These are phyloP conservation scores for Kuraishia hungarica DNA, from an alignment of 805 yeast genomes.

Conservation along the genomic window DNA sequence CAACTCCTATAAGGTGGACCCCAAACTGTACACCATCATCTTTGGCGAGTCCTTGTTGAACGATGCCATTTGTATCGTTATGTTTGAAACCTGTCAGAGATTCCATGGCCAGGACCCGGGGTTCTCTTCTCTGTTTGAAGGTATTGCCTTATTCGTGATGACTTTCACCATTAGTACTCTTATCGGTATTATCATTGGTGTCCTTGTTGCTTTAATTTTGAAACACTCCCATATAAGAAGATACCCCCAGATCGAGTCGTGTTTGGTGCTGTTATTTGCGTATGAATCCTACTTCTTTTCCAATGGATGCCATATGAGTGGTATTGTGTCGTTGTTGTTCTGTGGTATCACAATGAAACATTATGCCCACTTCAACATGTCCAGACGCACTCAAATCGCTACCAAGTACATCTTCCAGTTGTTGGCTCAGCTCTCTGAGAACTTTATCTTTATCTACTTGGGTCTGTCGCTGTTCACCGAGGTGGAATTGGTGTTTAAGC, in stretches of 20 bases:
- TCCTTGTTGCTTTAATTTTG: slow-evolving; percentile 78
- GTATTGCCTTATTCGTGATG: slow-evolving; percentile 87
- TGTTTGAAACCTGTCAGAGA: slow-evolving; percentile 97
- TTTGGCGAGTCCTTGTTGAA: slow-evolving; percentile 93
- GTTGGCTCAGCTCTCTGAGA: slow-evolving; percentile 90
- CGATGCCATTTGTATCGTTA: slow-evolving; percentile 97
- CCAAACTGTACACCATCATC: slow-evolving; percentile 91
- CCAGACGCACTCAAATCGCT: slow-evolving; percentile 93
- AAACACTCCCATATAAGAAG: slow-evolving; percentile 91
- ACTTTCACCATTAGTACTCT: slow-evolving; percentile 86
- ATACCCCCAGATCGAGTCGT: slow-evolving; percentile 95
- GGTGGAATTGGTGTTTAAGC: slow-evolving; percentile 91
- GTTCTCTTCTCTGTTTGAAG: slow-evolving; percentile 77
- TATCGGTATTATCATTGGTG: slow-evolving; percentile 84
- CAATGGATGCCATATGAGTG: slow-evolving; percentile 99
- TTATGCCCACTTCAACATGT: slow-evolving; percentile 96
- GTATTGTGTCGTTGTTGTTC: slow-evolving; percentile 87
- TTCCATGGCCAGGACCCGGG: slow-evolving; percentile 81
- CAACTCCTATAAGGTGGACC: slow-evolving; percentile 97
- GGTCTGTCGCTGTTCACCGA: slow-evolving; percentile 95
- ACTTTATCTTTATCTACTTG: slow-evolving; percentile 90
- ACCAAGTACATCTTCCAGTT: slow-evolving; percentile 91
- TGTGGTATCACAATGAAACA: slow-evolving; percentile 97
- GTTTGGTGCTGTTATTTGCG: slow-evolving; percentile 82
- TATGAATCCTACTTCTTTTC: slow-evolving; percentile 96